Conservation (phyloP, 225 moss, liverwort and hornwort genomes). For the Climacium dendroides region DNA sequence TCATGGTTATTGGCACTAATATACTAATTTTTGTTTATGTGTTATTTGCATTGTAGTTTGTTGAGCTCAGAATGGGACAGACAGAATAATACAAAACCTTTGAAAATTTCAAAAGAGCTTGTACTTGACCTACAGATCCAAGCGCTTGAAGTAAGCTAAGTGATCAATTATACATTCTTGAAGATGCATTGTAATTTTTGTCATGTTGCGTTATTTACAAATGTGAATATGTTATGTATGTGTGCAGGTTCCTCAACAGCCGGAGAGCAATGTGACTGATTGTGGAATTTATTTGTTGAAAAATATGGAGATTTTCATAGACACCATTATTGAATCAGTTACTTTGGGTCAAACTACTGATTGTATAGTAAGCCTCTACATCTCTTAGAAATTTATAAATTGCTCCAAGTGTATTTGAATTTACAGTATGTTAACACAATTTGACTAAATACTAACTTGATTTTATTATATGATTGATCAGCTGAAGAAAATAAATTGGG, state of each 20-base stretch:
- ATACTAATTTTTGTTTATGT: background rate
- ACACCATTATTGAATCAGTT: background rate
- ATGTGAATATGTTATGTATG: background rate
- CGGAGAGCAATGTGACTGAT: background rate
- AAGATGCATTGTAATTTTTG: background rate
- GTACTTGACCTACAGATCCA: background rate
- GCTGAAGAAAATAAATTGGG: background rate
- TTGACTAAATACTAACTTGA: background rate
- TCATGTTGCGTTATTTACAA: background rate
- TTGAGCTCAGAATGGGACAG: background rate
- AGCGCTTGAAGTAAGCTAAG: background rate
- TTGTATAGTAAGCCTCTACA: background rate
- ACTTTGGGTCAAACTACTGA: background rate
- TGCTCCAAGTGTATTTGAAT: background rate
- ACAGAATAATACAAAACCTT: background rate
- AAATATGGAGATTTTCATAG: background rate
- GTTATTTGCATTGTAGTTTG: background rate
- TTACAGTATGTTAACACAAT: background rate
- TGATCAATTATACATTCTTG: background rate
- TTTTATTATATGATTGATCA: background rate
- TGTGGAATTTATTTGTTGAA: background rate
- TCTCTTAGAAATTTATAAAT: background rate
- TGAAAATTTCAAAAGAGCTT: background rate
- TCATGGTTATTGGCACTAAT: background rate
- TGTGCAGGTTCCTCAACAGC: background rate